Percentiles rank a stretch among this genome's conserved stretches.
Evolutionary conservation across 2,329 filamentous ascomycete species (phyloP).

Genomic region (Hortaea werneckii): DNA sequence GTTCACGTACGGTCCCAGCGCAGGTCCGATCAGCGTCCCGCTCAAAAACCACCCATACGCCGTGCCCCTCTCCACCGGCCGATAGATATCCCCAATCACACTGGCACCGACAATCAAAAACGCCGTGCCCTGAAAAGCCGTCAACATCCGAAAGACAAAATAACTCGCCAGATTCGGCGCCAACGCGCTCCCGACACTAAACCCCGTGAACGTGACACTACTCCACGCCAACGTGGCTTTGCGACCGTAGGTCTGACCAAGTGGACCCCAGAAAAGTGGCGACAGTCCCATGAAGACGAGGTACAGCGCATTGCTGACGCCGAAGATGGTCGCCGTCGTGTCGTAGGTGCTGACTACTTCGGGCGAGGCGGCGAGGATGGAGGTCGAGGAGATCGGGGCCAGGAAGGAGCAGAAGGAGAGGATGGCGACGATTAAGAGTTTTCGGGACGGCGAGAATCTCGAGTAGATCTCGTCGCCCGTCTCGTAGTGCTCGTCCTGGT

Average conservation of each 20-base stretch:
- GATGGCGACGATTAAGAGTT: slow-evolving; percentile 56
- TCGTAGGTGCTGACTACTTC: slow-evolving; percentile 51
- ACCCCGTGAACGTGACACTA: slow-evolving; percentile 53
- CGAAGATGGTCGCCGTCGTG: slow-evolving; percentile 60
- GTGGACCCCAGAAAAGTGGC: slow-evolving; percentile 61
- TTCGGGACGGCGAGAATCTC: slow-evolving; percentile 50
- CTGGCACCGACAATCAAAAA: slow-evolving; percentile 64
- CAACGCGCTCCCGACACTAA: slow-evolving; percentile 62
- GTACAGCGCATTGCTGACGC: slow-evolving; percentile 65
- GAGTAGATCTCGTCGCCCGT: slow-evolving; percentile 51
- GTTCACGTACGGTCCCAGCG: slow-evolving; percentile 41
- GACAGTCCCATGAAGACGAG: slow-evolving; percentile 63
- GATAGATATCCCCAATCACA: slow-evolving; percentile 52
- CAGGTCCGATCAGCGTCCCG: slow-evolving; percentile 57
- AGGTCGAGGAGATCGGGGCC: slow-evolving; percentile 64
- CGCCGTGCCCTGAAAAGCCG: slow-evolving; percentile 64
- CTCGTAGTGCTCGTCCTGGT: slow-evolving; percentile 28
- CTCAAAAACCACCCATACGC: slow-evolving; percentile 58
- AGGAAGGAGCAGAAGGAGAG: slow-evolving; percentile 67
- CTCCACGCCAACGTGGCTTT: slow-evolving; percentile 46
- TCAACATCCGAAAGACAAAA: slow-evolving; percentile 64
- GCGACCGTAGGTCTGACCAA: slow-evolving; percentile 44
- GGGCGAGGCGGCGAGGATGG: slow-evolving; percentile 61
- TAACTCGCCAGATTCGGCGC: slow-evolving; percentile 61
- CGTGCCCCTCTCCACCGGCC: slow-evolving; percentile 55